phyloP scores from a whole-genome alignment of 2,329 filamentous ascomycete species.

The Stemphylium beticola region DNA sequence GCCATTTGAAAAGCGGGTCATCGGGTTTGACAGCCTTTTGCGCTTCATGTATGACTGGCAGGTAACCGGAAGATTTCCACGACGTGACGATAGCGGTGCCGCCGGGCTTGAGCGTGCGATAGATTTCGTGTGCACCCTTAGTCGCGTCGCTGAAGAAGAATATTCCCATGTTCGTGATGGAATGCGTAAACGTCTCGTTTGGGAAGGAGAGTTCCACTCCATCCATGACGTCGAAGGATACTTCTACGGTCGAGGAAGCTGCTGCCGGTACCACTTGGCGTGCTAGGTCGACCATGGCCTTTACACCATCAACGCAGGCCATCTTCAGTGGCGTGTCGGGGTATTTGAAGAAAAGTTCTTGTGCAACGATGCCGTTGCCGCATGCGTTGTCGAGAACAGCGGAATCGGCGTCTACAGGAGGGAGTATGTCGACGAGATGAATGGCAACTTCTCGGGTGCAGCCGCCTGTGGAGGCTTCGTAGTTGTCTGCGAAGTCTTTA shows the following conservation, averaged over 20 bases:
- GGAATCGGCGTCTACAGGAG: slow-evolving; percentile 17
- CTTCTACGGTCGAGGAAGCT: background rate
- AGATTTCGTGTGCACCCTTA: slow-evolving; percentile 35
- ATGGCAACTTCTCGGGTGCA: slow-evolving; percentile 21
- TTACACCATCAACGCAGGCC: slow-evolving; percentile 13
- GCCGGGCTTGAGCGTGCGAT: slow-evolving; percentile 45
- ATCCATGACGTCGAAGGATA: slow-evolving; percentile 5
- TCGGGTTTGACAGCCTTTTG: slow-evolving; percentile 11
- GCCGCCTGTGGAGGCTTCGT: slow-evolving; percentile 25
- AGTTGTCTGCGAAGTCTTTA: slow-evolving; percentile 5
- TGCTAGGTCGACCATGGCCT: slow-evolving; percentile 17
- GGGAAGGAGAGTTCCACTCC: slow-evolving; percentile 22
- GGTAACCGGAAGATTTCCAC: slow-evolving; percentile 18
- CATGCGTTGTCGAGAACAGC: slow-evolving; percentile 36
- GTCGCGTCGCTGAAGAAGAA: slow-evolving; percentile 42
- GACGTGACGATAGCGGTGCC: slow-evolving; percentile 43
- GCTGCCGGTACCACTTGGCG: background rate
- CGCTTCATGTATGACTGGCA: slow-evolving; percentile 7
- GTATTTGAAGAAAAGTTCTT: slow-evolving; percentile 19
- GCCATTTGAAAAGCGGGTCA: slow-evolving; percentile 12
- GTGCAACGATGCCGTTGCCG: slow-evolving; percentile 30
- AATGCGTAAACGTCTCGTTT: slow-evolving; percentile 45
- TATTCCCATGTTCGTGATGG: slow-evolving; percentile 50
- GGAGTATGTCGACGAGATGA: slow-evolving; percentile 19
- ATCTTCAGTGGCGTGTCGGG: slow-evolving; percentile 7